phyloP scores from a whole-genome alignment of 2,329 filamentous ascomycete genomes.

The Penicillium expansum region DNA sequence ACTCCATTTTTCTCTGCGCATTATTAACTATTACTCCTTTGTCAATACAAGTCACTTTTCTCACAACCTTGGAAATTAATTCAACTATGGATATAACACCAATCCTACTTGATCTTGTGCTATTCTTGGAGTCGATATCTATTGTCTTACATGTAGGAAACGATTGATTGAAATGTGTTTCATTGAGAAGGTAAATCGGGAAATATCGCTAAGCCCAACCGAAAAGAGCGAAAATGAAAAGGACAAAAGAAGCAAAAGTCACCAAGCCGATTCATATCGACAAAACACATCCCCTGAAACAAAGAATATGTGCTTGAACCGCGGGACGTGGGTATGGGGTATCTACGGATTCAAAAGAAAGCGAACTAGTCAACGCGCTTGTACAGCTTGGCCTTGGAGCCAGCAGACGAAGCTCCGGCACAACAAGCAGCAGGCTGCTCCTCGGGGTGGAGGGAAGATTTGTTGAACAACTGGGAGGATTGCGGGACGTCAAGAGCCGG shows the following conservation, averaged over 20 bases:
- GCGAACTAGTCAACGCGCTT: slow-evolving; percentile 25
- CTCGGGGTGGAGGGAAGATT: slow-evolving; percentile 37
- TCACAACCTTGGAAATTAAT: background rate
- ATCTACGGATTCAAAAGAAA: slow-evolving; percentile 1
- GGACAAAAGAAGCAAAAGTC: background rate
- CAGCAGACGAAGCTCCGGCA: slow-evolving; percentile 14
- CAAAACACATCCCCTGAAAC: background rate
- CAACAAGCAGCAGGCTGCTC: slow-evolving; percentile 18
- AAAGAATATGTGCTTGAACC: background rate
- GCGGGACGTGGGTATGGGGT: background rate
- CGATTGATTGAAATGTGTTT: background rate
- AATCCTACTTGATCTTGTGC: background rate
- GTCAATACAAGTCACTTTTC: background rate
- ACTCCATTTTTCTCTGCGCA: background rate
- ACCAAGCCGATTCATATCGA: background rate
- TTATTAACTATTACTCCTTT: background rate
- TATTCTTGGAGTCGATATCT: background rate
- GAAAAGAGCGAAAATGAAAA: background rate
- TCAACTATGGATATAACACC: background rate
- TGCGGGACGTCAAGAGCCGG: slow-evolving; percentile 50
- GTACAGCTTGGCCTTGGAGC: slow-evolving; percentile 33
- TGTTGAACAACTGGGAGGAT: slow-evolving; percentile 43
- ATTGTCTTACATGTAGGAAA: background rate
- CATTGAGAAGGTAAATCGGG: background rate
- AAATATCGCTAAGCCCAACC: background rate